Conservation (phyloP, 768 basidiomycete species). For the Hydnum rufescens region DNA sequence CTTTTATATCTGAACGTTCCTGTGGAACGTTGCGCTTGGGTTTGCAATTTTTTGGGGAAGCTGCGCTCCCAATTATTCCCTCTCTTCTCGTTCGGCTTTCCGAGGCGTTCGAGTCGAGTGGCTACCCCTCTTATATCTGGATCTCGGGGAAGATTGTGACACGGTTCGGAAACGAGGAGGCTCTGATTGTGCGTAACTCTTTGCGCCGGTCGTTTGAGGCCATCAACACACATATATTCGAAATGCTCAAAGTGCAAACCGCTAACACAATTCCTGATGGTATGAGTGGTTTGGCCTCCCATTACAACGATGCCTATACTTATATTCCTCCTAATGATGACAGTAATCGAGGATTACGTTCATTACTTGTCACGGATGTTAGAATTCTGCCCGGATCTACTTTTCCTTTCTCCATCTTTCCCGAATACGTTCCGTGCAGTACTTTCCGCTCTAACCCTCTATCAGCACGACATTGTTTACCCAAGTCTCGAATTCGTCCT, state of each 20-base stretch:
- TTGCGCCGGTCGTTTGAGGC: conserved; percentile 53
- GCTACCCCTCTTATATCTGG: conserved; percentile 81
- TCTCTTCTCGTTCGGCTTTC: conserved; percentile 59
- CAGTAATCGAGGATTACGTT: conserved; percentile 89
- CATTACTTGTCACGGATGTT: conserved; percentile 57
- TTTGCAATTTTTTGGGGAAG: conserved; percentile 54
- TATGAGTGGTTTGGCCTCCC: conserved; percentile 27
- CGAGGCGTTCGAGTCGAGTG: conserved; percentile 55
- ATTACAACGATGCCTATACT: background rate
- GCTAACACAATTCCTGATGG: conserved; percentile 75
- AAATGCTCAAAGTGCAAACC: conserved; percentile 43
- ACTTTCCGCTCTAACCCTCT: conserved; percentile 61
- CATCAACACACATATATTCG: conserved; percentile 49
- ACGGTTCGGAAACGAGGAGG: conserved; percentile 50
- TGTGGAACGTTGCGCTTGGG: conserved; percentile 75
- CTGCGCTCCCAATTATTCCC: conserved; percentile 46
- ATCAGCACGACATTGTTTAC: conserved; percentile 66
- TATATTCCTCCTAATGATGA: conserved; percentile 5
- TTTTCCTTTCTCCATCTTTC: conserved; percentile 63
- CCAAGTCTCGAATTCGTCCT: conserved; percentile 64
- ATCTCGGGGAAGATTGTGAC: conserved; percentile 73
- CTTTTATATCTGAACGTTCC: conserved; percentile 60
- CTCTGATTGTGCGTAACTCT: conserved; percentile 32
- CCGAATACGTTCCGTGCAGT: conserved; percentile 55
- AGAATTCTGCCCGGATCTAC: conserved; percentile 46